A percentile compares a stretch with the other conserved stretches of the same genome.
Conservation (phyloP, 1,284 basidiomycete genomes). For the Chalciporus piperatoides region DNA sequence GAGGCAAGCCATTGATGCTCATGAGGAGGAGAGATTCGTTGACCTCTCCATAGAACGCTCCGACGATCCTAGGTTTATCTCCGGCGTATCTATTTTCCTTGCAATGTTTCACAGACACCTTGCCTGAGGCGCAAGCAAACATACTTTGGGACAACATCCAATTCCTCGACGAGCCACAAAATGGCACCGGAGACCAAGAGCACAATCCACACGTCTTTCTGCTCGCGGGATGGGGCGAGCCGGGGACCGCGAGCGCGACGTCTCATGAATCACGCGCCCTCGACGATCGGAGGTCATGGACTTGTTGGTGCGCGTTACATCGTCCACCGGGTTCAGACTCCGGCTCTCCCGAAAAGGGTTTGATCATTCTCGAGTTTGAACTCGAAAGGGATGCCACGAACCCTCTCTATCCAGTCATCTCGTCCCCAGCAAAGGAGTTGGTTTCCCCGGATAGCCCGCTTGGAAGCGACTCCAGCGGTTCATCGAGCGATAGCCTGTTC, state of each 20-base stretch:
- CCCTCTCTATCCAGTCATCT: slow-evolving; percentile 57
- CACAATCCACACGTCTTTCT: slow-evolving; percentile 71
- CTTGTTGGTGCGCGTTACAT: slow-evolving; percentile 83
- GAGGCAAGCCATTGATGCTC: slow-evolving; percentile 49
- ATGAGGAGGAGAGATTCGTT: background rate
- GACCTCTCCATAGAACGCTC: slow-evolving; percentile 49
- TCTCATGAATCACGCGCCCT: slow-evolving; percentile 36
- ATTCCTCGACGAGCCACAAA: slow-evolving; percentile 54
- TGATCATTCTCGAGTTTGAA: slow-evolving; percentile 81
- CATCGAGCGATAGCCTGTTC: background rate
- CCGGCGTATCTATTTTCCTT: slow-evolving; percentile 77
- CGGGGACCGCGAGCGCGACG: slow-evolving; percentile 48
- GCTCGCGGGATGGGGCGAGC: slow-evolving; percentile 68
- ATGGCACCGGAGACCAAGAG: slow-evolving; percentile 46
- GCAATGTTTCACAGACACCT: slow-evolving; percentile 72
- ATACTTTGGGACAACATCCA: slow-evolving; percentile 78
- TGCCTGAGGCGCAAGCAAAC: slow-evolving; percentile 69
- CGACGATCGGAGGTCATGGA: slow-evolving; percentile 55
- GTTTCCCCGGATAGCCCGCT: background rate
- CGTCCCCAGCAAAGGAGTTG: background rate
- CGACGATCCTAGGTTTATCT: slow-evolving; percentile 69
- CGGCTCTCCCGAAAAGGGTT: slow-evolving; percentile 27
- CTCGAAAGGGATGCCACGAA: slow-evolving; percentile 72
- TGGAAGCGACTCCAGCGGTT: background rate
- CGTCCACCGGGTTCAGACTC: slow-evolving; percentile 40